These are phyloP conservation scores for Penicillium cataractarum DNA, from an alignment of 495 filamentous ascomycete species.

Conservation along the genomic window DNA sequence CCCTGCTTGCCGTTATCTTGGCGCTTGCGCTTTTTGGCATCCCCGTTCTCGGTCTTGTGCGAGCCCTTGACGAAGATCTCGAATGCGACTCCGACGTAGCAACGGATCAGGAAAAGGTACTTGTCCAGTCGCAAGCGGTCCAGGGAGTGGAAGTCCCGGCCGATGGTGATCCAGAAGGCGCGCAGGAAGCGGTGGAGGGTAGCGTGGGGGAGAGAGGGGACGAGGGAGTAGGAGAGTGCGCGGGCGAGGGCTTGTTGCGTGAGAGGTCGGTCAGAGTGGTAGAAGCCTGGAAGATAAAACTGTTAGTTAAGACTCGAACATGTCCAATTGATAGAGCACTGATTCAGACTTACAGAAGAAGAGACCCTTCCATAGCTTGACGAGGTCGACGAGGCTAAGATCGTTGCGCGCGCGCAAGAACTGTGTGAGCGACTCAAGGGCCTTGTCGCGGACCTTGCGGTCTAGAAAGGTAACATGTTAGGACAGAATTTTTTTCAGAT, in stretches of 20 bases:
- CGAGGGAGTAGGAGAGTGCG: constrained; percentile 77
- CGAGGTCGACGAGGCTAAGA: constrained; percentile 73
- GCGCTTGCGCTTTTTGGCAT: constrained; percentile 37
- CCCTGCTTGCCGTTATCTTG: constrained; percentile 33
- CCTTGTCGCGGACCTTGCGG: constrained; percentile 77
- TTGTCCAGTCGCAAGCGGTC: constrained; percentile 91
- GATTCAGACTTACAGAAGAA: constrained; percentile 71
- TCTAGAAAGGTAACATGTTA: constrained; percentile 53
- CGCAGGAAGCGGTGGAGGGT: constrained; percentile 59
- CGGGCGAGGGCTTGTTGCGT: constrained; percentile 82
- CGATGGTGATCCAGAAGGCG: constrained; percentile 91
- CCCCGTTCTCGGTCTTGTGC: constrained; percentile 15
- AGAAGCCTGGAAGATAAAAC: constrained; percentile 59
- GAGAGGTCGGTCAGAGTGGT: constrained; percentile 88
- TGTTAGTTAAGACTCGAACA: not conserved
- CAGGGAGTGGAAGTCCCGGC: constrained; percentile 77
- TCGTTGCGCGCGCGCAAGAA: constrained; percentile 71
- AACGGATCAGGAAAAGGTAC: constrained; percentile 82
- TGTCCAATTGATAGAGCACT: not conserved
- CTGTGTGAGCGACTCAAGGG: constrained; percentile 74
- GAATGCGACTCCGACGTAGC: constrained; percentile 72
- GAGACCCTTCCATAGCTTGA: constrained; percentile 96
- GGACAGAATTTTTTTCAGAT: not conserved
- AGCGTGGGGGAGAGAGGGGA: constrained; percentile 62
- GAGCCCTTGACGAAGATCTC: constrained; percentile 44